phyloP scores from a whole-genome alignment of 139 green algal genomes.

The Edaphochlamys debaryana region DNA sequence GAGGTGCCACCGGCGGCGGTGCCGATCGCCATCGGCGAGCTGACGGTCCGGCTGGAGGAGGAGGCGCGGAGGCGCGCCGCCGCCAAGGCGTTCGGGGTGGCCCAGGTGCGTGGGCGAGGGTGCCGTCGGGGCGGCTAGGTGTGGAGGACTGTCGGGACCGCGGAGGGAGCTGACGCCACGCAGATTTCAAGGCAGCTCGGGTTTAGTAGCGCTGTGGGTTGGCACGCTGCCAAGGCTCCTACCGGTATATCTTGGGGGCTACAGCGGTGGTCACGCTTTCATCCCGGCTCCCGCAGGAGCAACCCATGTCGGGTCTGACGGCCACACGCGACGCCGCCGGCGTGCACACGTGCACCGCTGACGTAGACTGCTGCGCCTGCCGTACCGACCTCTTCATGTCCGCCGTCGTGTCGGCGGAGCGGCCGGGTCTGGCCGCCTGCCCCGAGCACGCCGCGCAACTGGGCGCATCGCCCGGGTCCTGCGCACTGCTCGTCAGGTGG shows the following conservation, averaged over 20 bases:
- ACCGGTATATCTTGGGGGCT: too few species aligned
- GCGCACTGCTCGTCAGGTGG: constrained; percentile 73
- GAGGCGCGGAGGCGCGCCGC: constrained; percentile 50
- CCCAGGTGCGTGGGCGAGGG: too few species aligned
- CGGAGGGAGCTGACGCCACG: too few species aligned
- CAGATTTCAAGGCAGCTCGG: too few species aligned
- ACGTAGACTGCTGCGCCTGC: constrained; percentile 75
- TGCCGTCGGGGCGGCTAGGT: too few species aligned
- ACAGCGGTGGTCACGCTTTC: too few species aligned
- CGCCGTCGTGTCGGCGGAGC: constrained; percentile 61
- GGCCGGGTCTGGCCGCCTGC: constrained; percentile 66
- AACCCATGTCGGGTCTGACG: constrained; percentile 34
- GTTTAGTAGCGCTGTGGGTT: too few species aligned
- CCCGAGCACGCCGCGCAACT: constrained; percentile 72
- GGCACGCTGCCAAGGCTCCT: too few species aligned
- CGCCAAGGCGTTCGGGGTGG: constrained; percentile 18
- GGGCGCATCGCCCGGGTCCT: constrained; percentile 29
- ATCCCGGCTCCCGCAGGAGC: too few species aligned
- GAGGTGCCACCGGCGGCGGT: constrained; percentile 51
- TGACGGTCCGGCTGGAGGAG: constrained; percentile 66
- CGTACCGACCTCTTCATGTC: constrained; percentile 80
- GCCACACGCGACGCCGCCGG: constrained; percentile 49
- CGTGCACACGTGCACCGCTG: constrained; percentile 64
- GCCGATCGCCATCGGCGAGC: constrained; percentile 64
- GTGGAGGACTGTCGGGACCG: too few species aligned